Evolutionary conservation across 352 stramenopile species (phyloP).

Genomic region (Elongisporangium prolatum): DNA sequence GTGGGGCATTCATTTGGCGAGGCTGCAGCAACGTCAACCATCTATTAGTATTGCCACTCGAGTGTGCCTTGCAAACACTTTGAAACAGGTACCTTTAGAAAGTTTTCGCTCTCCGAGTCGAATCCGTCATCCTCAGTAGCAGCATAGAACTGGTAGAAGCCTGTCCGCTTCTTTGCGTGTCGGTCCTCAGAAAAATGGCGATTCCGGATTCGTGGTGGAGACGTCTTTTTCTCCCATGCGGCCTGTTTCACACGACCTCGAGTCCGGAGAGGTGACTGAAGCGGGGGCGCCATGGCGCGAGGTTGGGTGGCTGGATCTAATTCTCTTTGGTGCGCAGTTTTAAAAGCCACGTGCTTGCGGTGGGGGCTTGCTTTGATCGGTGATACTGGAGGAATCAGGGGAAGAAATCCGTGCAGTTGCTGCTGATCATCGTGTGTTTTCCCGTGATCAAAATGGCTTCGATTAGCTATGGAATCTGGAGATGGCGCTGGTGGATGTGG

Average conservation of each 20-base stretch:
- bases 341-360: slow-evolving; percentile 37
- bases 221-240: slow-evolving; percentile 23
- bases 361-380: slow-evolving; percentile 43
- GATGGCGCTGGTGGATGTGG: background rate
- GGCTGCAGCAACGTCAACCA: background rate
- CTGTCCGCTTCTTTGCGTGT: background rate
- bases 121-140: slow-evolving; percentile 12
- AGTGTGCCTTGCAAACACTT: background rate
- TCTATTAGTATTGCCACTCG: background rate
- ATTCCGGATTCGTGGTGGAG: slow-evolving; percentile 31
- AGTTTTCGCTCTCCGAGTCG: slow-evolving; percentile 7
- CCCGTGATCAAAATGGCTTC: slow-evolving; percentile 1
- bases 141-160: background rate
- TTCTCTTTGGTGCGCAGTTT: background rate
- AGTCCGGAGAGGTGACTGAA: background rate
- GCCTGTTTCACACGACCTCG: slow-evolving; percentile 6
- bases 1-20: slow-evolving; percentile 15
- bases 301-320: background rate
- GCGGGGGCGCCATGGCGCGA: background rate
- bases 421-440: slow-evolving; percentile 6
- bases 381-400: slow-evolving; percentile 41
- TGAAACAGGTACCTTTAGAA: slow-evolving; percentile 8
- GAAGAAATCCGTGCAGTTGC: slow-evolving; percentile 8
- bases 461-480: background rate
- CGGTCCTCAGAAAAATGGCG: slow-evolving; percentile 13